A percentile compares a stretch with the other conserved stretches of the same genome.
phyloP scores from a whole-genome alignment of 1,139 yeast genomes.

The Sugiyamaella pinicola region DNA sequence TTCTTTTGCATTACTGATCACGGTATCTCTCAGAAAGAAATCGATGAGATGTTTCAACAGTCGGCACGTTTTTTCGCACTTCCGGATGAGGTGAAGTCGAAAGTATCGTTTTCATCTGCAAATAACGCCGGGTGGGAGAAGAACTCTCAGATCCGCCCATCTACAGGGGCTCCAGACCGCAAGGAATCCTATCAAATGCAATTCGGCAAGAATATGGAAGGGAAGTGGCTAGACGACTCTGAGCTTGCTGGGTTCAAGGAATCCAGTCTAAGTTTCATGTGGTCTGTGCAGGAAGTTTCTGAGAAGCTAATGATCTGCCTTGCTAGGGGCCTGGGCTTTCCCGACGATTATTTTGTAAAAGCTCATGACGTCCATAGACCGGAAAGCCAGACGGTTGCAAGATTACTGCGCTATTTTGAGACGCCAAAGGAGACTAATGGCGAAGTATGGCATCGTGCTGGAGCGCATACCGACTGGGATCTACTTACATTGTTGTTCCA shows the following conservation, averaged over 20 bases:
- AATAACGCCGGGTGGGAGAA: not conserved
- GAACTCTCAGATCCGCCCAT: not conserved
- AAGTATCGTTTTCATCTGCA: slow-evolving; percentile 11
- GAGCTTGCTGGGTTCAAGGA: not conserved
- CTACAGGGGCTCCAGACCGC: slow-evolving; percentile 14
- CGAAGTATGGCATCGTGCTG: slow-evolving; percentile 9
- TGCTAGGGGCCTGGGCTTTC: slow-evolving; percentile 14
- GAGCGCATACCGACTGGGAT: slow-evolving; percentile 20
- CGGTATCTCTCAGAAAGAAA: slow-evolving; percentile 11
- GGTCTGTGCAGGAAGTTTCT: slow-evolving; percentile 6
- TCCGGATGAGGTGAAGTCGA: slow-evolving; percentile 15
- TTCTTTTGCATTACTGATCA: slow-evolving; percentile 18
- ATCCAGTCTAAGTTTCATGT: slow-evolving; percentile 12
- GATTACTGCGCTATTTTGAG: slow-evolving; percentile 7
- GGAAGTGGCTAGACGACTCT: not conserved
- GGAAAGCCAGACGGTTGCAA: not conserved
- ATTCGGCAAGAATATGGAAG: slow-evolving; percentile 13
- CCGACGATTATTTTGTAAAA: slow-evolving; percentile 5
- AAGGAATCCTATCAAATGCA: slow-evolving; percentile 20
- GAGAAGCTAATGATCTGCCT: not conserved
- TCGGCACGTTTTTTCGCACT: slow-evolving; percentile 16
- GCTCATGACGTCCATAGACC: slow-evolving; percentile 8
- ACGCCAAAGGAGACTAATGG: slow-evolving; percentile 1
- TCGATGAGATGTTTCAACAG: slow-evolving; percentile 13
- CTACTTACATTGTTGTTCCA: slow-evolving; percentile 17